These are phyloP conservation scores for Thalia dealbata DNA, from an alignment of 176 grass and related monocot species.

Conservation along the genomic window DNA sequence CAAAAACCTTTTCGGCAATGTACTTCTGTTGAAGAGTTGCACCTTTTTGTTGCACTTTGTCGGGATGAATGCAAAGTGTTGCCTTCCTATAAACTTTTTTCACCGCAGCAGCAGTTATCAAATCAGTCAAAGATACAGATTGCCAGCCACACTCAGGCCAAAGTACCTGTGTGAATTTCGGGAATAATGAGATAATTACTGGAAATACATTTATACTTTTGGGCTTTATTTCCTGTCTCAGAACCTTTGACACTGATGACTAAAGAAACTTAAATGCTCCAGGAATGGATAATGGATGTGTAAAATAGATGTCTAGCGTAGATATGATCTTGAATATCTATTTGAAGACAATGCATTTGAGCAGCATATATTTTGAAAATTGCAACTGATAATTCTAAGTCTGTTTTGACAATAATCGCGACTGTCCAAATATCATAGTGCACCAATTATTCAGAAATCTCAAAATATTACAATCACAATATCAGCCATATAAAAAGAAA, in stretches of 20 bases:
- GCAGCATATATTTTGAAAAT: too few species aligned
- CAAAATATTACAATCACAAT: too few species aligned
- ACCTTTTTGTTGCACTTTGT: slow-evolving; percentile 18
- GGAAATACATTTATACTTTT: not conserved
- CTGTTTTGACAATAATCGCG: too few species aligned
- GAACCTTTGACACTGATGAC: not conserved
- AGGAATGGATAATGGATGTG: not conserved
- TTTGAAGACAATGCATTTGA: too few species aligned
- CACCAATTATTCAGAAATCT: too few species aligned
- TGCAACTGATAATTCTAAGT: too few species aligned
- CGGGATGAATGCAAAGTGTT: slow-evolving; percentile 18
- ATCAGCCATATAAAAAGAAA: not conserved
- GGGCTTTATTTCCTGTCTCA: not conserved
- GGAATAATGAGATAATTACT: not conserved
- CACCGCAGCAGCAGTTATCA: slow-evolving; percentile 10
- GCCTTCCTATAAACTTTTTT: slow-evolving; percentile 14
- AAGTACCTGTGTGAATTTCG: slow-evolving; percentile 9
- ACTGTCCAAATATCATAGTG: too few species aligned
- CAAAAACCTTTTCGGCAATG: slow-evolving; percentile 22
- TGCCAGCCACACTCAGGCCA: slow-evolving; percentile 18
- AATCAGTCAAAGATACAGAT: slow-evolving; percentile 11
- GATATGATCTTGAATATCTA: too few species aligned
- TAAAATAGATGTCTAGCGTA: too few species aligned
- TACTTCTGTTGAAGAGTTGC: slow-evolving; percentile 17
- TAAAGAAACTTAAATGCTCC: not conserved